Evolutionary conservation across 176 grass and related monocot genomes (phyloP).

Genomic region (Aegilops tauschii): DNA sequence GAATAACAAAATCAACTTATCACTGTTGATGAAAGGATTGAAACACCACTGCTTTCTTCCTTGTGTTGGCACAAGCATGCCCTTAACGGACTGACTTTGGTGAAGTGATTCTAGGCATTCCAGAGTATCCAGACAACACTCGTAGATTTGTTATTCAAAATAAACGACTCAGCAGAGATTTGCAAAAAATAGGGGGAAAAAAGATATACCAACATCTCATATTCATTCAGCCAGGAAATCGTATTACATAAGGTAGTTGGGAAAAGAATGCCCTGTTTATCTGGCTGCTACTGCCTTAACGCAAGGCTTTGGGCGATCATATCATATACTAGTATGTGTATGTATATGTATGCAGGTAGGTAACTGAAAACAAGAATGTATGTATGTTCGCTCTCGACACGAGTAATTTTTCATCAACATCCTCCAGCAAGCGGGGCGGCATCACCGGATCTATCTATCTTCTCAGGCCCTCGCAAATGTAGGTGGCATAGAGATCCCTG

Average conservation of each 20-base stretch:
- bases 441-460: background rate
- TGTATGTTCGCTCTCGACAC: background rate
- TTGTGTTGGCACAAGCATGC: too few relatives aligned
- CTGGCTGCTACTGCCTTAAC: background rate
- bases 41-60: too few relatives aligned
- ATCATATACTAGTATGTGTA: too few relatives aligned
- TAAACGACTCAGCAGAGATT: background rate
- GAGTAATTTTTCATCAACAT: background rate
- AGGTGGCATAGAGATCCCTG: constrained; percentile 18
- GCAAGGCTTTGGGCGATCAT: background rate
- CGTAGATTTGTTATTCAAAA: too few relatives aligned
- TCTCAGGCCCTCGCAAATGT: background rate
- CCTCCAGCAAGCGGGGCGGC: background rate
- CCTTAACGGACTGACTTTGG: too few relatives aligned
- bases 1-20: too few relatives aligned
- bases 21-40: too few relatives aligned
- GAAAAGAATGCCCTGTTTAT: background rate
- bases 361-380: background rate
- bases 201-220: background rate
- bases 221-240: background rate
- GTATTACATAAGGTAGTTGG: background rate
- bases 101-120: too few relatives aligned
- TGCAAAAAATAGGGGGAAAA: background rate
- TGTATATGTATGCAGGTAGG: too few relatives aligned
- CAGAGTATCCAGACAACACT: too few relatives aligned